Evolutionary conservation across 2,329 filamentous ascomycete genomes (phyloP).

Genomic region (Scleromitrula shiraiana): DNA sequence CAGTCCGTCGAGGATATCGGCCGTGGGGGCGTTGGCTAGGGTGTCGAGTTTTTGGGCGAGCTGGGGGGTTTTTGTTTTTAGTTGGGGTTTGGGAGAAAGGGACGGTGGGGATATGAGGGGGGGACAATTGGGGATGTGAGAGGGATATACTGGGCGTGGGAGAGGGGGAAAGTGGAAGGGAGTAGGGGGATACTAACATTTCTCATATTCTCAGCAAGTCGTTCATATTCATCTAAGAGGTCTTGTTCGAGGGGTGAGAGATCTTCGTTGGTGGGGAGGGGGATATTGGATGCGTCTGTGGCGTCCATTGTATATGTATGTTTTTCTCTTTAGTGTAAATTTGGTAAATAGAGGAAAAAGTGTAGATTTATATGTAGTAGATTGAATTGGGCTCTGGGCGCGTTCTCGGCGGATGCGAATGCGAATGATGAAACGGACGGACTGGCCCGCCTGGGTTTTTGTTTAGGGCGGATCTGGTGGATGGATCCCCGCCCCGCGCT

Average conservation of each 20-base stretch:
- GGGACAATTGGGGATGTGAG: background rate
- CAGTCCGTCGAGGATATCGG: conserved; percentile 78
- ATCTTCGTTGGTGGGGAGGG: conserved; percentile 32
- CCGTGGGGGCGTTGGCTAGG: conserved; percentile 63
- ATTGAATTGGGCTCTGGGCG: too few species aligned
- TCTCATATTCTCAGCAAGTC: conserved; percentile 83
- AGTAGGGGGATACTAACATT: conserved; percentile 46
- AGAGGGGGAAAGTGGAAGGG: background rate
- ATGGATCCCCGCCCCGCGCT: too few species aligned
- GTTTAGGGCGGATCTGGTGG: too few species aligned
- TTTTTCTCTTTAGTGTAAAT: background rate
- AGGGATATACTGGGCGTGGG: background rate
- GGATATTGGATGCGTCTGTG: background rate
- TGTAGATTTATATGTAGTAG: too few species aligned
- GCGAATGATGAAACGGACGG: too few species aligned
- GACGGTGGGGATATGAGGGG: background rate
- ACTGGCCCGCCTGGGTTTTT: too few species aligned
- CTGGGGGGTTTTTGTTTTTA: conserved; percentile 31
- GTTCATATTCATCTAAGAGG: conserved; percentile 87
- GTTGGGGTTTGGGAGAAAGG: background rate
- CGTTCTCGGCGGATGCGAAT: too few species aligned
- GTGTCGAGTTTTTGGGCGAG: conserved; percentile 52
- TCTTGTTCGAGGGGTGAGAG: conserved; percentile 83
- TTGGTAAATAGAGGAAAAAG: background rate
- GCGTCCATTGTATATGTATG: conserved; percentile 4